A percentile compares a stretch with the other conserved stretches of the same genome.
phyloP scores from a whole-genome alignment of 139 green algal genomes.

The Axilococcus clingmanii region DNA sequence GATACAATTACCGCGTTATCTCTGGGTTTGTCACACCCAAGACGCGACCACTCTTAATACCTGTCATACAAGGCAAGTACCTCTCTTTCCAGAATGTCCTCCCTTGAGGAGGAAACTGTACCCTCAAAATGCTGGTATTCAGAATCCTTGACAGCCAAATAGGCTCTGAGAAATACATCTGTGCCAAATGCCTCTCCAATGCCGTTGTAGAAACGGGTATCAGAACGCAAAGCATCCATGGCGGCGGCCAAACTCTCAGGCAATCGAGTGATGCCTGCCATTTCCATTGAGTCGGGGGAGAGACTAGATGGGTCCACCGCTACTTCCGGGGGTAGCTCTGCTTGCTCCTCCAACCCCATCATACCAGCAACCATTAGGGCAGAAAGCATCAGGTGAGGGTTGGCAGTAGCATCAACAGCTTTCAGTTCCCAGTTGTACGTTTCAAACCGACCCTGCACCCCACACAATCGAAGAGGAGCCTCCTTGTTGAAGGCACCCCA shows the following conservation, averaged over 20 bases:
- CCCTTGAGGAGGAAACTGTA: not conserved
- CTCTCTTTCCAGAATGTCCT: not conserved
- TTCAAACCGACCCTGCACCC: not conserved
- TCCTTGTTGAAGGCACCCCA: constrained; percentile 48
- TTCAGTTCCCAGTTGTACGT: constrained; percentile 43
- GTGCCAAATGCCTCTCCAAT: not conserved
- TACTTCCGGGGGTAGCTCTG: constrained; percentile 17
- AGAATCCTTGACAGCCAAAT: not conserved
- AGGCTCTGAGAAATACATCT: not conserved
- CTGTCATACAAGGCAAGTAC: no score
- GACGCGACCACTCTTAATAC: no score
- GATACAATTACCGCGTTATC: no score
- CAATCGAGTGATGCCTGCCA: constrained; percentile 4
- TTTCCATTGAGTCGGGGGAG: not conserved
- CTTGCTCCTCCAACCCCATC: constrained; percentile 14
- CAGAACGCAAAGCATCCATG: constrained; percentile 3
- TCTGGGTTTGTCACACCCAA: no score
- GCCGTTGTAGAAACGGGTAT: constrained; percentile 9
- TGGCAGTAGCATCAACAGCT: constrained; percentile 39
- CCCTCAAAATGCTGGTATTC: not conserved
- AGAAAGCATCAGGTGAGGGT: constrained; percentile 52
- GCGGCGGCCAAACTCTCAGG: constrained; percentile 7
- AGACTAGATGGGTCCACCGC: constrained; percentile 16
- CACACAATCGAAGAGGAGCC: constrained; percentile 30
- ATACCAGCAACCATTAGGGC: constrained; percentile 47